Conservation (phyloP, 2,329 filamentous ascomycete species). For the Penicillium verrucosum region DNA sequence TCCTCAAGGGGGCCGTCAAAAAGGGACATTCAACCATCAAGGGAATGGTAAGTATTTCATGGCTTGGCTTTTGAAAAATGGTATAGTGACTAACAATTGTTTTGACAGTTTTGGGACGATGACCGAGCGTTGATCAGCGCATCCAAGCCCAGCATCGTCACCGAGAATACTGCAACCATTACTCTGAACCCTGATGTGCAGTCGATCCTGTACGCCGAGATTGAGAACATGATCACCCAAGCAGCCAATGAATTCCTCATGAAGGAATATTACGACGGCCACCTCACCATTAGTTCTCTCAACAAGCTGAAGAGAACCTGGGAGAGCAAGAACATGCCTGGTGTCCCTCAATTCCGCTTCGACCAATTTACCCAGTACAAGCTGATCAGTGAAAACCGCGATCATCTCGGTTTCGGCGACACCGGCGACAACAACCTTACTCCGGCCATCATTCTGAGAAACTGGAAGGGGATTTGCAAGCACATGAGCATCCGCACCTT, state of each 20-base stretch:
- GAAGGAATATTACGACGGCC: slow-evolving; percentile 39
- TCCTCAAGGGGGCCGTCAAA: neutral
- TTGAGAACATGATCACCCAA: slow-evolving; percentile 47
- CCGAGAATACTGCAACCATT: slow-evolving; percentile 31
- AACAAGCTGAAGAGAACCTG: slow-evolving; percentile 40
- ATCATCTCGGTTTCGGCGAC: slow-evolving; percentile 45
- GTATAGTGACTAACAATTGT: neutral
- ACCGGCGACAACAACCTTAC: slow-evolving; percentile 10
- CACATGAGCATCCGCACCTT: slow-evolving; percentile 10
- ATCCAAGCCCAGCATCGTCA: neutral
- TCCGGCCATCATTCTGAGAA: slow-evolving; percentile 35
- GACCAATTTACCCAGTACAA: slow-evolving; percentile 51
- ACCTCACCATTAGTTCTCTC: slow-evolving; percentile 41
- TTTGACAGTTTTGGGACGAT: neutral
- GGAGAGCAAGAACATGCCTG: slow-evolving; percentile 48
- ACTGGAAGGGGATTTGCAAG: slow-evolving; percentile 48
- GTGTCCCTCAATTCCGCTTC: slow-evolving; percentile 52
- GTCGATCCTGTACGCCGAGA: slow-evolving; percentile 44
- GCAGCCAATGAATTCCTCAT: slow-evolving; percentile 47
- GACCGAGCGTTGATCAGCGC: neutral
- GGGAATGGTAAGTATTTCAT: neutral
- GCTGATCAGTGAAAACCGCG: slow-evolving; percentile 47
- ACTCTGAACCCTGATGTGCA: slow-evolving; percentile 42
- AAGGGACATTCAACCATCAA: neutral
- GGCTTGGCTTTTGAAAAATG: neutral